A percentile compares a stretch with the other conserved stretches of the same genome.
phyloP scores from a whole-genome alignment of 352 stramenopile genomes.

The Globisporangium yorkense region DNA sequence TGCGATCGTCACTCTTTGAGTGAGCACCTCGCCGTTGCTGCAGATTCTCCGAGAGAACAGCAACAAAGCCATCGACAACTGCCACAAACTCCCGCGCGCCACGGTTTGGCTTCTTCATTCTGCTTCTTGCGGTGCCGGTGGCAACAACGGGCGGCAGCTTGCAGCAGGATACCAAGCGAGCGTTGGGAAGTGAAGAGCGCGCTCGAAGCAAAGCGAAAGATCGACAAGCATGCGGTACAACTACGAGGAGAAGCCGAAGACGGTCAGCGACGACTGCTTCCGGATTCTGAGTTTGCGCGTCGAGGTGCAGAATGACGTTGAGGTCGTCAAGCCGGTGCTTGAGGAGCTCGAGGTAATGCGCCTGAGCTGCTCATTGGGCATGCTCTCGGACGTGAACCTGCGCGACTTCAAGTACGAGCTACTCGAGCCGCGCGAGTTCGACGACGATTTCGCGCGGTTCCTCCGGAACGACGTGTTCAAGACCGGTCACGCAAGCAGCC shows the following conservation, averaged over 20 bases:
- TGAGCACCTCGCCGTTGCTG: too few species aligned
- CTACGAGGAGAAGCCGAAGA: constrained; percentile 3
- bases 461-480: constrained; percentile 45
- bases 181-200: not conserved
- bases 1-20: too few species aligned
- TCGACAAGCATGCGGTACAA: constrained; percentile 1
- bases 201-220: too few species aligned
- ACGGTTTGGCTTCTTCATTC: too few species aligned
- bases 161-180: too few species aligned
- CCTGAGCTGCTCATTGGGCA: constrained; percentile 41
- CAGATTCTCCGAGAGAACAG: too few species aligned
- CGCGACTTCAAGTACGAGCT: constrained; percentile 50
- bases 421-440: constrained; percentile 46
- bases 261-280: constrained; percentile 28
- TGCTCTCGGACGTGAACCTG: constrained; percentile 29
- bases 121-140: too few species aligned
- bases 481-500: not conserved
- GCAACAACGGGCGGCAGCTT: too few species aligned
- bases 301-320: constrained; percentile 54
- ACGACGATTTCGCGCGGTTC: constrained; percentile 54
- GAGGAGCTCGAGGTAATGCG: constrained; percentile 60
- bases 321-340: constrained; percentile 61
- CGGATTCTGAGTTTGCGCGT: constrained; percentile 40
- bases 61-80: too few species aligned
- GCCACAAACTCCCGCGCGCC: too few species aligned